A percentile compares a stretch with the other conserved stretches of the same genome.
Conservation (phyloP, 2,329 filamentous ascomycete genomes). For the Trichoderma koningiopsis region DNA sequence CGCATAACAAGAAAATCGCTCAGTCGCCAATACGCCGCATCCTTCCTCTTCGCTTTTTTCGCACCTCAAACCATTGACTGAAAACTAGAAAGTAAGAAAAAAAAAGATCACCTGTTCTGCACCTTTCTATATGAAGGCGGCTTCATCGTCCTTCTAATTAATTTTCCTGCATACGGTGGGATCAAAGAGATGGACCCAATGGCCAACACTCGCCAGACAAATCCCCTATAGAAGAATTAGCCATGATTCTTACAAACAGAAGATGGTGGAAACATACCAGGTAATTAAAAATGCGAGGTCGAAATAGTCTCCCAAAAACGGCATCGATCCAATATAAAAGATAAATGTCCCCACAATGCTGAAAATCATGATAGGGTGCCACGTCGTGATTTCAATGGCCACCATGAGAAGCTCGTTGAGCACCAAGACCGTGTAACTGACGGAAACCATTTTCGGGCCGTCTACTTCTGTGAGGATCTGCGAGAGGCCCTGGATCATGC, state of each 20-base stretch:
- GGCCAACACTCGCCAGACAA: slow-evolving; percentile 83
- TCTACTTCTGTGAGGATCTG: slow-evolving; percentile 84
- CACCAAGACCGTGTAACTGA: slow-evolving; percentile 89
- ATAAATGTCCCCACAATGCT: slow-evolving; percentile 80
- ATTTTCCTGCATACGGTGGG: slow-evolving; percentile 84
- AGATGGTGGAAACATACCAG: slow-evolving; percentile 47
- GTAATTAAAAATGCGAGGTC: slow-evolving; percentile 79
- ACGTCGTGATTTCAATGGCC: slow-evolving; percentile 92
- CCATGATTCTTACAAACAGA: slow-evolving; percentile 26
- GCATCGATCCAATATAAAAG: slow-evolving; percentile 79
- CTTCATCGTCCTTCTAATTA: slow-evolving; percentile 81
- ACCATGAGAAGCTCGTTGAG: slow-evolving; percentile 98
- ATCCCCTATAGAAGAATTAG: slow-evolving; percentile 58
- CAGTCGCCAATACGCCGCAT: slow-evolving; percentile 14
- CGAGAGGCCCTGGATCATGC: slow-evolving; percentile 91
- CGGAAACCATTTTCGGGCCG: slow-evolving; percentile 75
- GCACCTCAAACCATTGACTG: background rate
- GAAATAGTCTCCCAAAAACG: slow-evolving; percentile 88
- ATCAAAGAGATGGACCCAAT: slow-evolving; percentile 80
- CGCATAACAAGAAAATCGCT: slow-evolving; percentile 9
- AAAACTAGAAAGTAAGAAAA: background rate
- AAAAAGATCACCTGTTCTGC: slow-evolving; percentile 57
- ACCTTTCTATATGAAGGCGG: slow-evolving; percentile 96
- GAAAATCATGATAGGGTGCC: slow-evolving; percentile 91
- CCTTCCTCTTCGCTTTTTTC: background rate